A percentile compares a stretch with the other conserved stretches of the same genome.
phyloP scores from a whole-genome alignment of 2,329 filamentous ascomycete genomes.

The Alternaria brassicae region DNA sequence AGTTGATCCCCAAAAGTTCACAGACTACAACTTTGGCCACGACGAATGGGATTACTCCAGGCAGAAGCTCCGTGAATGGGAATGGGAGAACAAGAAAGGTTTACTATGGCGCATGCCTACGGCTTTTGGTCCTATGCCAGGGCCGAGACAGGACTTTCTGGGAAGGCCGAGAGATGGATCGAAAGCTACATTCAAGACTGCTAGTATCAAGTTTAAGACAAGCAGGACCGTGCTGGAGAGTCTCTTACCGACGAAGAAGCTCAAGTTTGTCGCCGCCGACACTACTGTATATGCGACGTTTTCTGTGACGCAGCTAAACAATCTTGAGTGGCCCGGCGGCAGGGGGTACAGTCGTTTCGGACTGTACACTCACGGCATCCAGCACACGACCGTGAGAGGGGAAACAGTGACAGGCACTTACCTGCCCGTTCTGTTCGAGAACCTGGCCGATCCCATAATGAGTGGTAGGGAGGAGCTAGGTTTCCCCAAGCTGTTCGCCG shows the following conservation, averaged over 20 bases:
- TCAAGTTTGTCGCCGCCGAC: slow-evolving; percentile 48
- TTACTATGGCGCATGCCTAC: slow-evolving; percentile 54
- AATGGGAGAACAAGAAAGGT: slow-evolving; percentile 53
- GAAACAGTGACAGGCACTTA: slow-evolving; percentile 60
- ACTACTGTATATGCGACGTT: slow-evolving; percentile 52
- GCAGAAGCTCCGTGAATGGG: slow-evolving; percentile 59
- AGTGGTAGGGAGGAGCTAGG: slow-evolving; percentile 67
- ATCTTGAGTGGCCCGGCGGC: slow-evolving; percentile 68
- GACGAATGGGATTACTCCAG: slow-evolving; percentile 65
- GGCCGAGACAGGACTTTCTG: slow-evolving; percentile 45
- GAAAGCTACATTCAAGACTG: slow-evolving; percentile 46
- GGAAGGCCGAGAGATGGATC: slow-evolving; percentile 32
- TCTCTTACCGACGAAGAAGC: slow-evolving; percentile 48
- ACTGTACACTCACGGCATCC: slow-evolving; percentile 68
- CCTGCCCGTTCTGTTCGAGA: slow-evolving; percentile 66
- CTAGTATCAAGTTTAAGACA: slow-evolving; percentile 52
- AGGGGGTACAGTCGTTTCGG: slow-evolving; percentile 65
- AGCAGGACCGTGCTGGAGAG: slow-evolving; percentile 53
- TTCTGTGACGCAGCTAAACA: slow-evolving; percentile 49
- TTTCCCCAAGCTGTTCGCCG: slow-evolving; percentile 66
- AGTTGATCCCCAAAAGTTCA: slow-evolving; percentile 50
- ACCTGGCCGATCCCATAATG: slow-evolving; percentile 65
- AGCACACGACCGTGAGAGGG: slow-evolving; percentile 62
- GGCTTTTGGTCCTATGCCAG: slow-evolving; percentile 52
- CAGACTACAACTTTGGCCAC: slow-evolving; percentile 63